These are phyloP conservation scores for Penicillium fuscoglaucum DNA, from an alignment of 2,329 filamentous ascomycete species.

Conservation along the genomic window DNA sequence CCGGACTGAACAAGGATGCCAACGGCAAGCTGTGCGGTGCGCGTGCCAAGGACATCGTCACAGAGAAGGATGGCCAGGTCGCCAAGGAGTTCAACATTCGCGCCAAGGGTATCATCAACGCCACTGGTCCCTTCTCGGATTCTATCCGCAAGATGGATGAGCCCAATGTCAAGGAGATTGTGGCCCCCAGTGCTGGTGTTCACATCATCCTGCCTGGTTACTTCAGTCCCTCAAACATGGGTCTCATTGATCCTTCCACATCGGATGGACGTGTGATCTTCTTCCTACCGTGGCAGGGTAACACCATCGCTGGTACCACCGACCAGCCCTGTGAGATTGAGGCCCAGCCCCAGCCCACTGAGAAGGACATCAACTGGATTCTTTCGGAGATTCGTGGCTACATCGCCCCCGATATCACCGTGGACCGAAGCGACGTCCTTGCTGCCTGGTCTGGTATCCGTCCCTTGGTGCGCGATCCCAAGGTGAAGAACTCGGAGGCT, in stretches of 20 bases:
- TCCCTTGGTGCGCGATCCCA: conserved; percentile 81
- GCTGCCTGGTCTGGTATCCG: conserved; percentile 88
- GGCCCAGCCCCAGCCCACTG: conserved; percentile 72
- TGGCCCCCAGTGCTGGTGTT: conserved; percentile 80
- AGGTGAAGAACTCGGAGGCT: conserved; percentile 80
- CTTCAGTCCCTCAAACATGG: conserved; percentile 82
- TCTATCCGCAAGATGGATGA: conserved; percentile 84
- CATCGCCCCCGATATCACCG: conserved; percentile 78
- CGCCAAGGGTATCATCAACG: conserved; percentile 82
- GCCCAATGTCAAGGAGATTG: conserved; percentile 69
- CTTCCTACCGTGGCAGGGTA: conserved; percentile 91
- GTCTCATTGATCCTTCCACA: conserved; percentile 79
- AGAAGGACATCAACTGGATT: conserved; percentile 87
- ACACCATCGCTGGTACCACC: conserved; percentile 86
- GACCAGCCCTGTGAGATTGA: conserved; percentile 74
- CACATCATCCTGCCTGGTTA: conserved; percentile 86
- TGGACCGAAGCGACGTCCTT: conserved; percentile 81
- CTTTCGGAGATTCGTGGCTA: conserved; percentile 79
- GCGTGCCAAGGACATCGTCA: conserved; percentile 68
- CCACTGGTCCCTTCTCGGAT: conserved; percentile 85
- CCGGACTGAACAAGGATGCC: conserved; percentile 70
- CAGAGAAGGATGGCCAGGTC: conserved; percentile 63
- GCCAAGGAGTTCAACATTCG: conserved; percentile 67
- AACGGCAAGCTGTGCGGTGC: conserved; percentile 73
- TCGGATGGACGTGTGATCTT: conserved; percentile 89